Percentiles rank a stretch among this genome's conserved stretches.
phyloP scores from a whole-genome alignment of 768 basidiomycete species.

The Gloeostereum incarnatum region DNA sequence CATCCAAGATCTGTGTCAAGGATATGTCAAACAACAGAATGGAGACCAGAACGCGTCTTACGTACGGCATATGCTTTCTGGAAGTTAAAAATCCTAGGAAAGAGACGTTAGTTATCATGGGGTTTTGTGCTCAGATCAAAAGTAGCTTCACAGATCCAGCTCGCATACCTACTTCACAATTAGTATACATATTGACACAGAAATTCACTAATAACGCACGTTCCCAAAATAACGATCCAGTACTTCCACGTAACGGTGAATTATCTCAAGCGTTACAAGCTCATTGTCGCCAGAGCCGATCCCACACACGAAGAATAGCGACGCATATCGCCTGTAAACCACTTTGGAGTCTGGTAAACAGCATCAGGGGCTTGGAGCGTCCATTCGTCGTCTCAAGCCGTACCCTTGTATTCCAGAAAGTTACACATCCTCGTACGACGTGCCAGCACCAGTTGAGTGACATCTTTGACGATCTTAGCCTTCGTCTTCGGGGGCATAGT shows the following conservation, averaged over 20 bases:
- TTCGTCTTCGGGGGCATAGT: conserved; percentile 76
- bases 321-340: conserved; percentile 92
- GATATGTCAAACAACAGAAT: conserved; percentile 8
- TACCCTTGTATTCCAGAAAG: conserved; percentile 94
- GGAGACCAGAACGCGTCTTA: conserved; percentile 14
- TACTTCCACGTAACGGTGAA: conserved; percentile 93
- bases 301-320: conserved; percentile 90
- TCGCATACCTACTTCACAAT: conserved; percentile 63
- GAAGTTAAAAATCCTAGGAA: conserved; percentile 87
- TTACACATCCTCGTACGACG: conserved; percentile 91
- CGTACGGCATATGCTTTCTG: conserved; percentile 87
- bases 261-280: conserved; percentile 82
- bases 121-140: not conserved
- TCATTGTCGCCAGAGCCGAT: conserved; percentile 85
- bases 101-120: conserved; percentile 3
- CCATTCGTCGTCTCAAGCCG: conserved; percentile 21
- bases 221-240: conserved; percentile 88
- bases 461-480: conserved; percentile 90
- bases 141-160: conserved; percentile 67
- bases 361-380: conserved; percentile 21
- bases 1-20: conserved; percentile 66
- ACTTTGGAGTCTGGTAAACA: conserved; percentile 69
- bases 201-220: conserved; percentile 47
- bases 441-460: conserved; percentile 86
- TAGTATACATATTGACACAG: not conserved